Evolutionary conservation across 139 green algal species (phyloP), one percentile per base, ranked within the genome.

Genomic region (Coccomyxa sp.): DNA sequence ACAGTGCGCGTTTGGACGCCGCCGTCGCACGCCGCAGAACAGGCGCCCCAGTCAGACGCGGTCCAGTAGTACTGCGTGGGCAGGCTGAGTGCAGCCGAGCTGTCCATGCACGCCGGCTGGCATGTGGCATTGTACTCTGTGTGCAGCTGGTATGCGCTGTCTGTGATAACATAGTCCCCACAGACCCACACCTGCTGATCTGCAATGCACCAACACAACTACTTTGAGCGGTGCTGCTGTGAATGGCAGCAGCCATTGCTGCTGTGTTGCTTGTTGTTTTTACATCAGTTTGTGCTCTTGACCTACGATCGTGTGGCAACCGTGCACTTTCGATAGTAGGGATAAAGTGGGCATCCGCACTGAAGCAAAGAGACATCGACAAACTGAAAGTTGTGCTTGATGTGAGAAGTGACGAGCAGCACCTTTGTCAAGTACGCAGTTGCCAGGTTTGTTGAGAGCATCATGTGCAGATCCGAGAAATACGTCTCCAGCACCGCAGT

Each of bases 61-160:
- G 77, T 18, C 79, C 79, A 86, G 67, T 83, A 86, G 59, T 81
- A 86, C n/a, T 82, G 77, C 4, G 67, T 81, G 67, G 83, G 80
- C 13, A 76, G 31, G 23, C 51, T 27, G 28, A 79, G 59, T 27
- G 63, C 68, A 13, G 79, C 78, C 68, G 79, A 17, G 14, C 30
- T 60, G 76, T 66, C 32, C 16, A 60, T 17, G 31, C 76, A 80
- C 30, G 76, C 27, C 14, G 32, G 15, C 76, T 80, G 76, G 76
- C 76, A 80, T 30, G 23, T 60, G 13, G 76, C 76, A 17, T 31
- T 58, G 30, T 58, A 66, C 4, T 58, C 32, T 25, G 58, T 59
- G 30, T 28, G 18, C 23, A 28, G 31, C 15, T 25, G 23, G 17
- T 58, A 58, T 60, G 31, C 76, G 16, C 18, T 31, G 15, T 28